phyloP scores from a whole-genome alignment of 805 yeast species.

The Lipomyces sp. region DNA sequence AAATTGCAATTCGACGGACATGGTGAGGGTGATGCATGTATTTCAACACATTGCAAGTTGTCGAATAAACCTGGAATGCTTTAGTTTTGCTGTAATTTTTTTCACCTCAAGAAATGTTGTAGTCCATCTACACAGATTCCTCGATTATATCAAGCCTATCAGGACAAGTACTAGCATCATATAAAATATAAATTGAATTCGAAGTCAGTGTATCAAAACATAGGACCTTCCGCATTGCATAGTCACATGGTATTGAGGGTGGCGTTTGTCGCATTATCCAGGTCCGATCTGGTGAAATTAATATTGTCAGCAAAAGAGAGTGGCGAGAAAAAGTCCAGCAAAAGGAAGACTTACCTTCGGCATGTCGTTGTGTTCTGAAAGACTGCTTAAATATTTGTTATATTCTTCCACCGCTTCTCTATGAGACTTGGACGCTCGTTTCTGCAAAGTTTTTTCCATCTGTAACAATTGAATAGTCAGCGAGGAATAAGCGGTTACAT shows the following conservation, averaged over 20 bases:
- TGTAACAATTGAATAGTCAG: neutral
- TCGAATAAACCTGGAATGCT: too few species aligned
- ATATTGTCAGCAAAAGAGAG: neutral
- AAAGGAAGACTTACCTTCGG: conserved; percentile 26
- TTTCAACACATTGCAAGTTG: neutral
- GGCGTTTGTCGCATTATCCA: conserved; percentile 12
- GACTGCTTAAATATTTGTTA: conserved; percentile 29
- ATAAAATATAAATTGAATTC: too few species aligned
- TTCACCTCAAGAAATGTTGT: too few species aligned
- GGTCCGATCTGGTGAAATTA: conserved; percentile 19
- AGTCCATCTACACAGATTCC: too few species aligned
- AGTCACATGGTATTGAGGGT: neutral
- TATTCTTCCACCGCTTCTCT: conserved; percentile 31
- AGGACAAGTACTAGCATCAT: too few species aligned
- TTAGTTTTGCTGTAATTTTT: too few species aligned
- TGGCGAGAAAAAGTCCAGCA: neutral
- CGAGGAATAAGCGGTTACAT: neutral
- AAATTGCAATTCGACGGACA: conserved; percentile 26
- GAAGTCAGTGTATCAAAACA: too few species aligned
- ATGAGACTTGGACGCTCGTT: conserved; percentile 30
- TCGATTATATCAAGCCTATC: too few species aligned
- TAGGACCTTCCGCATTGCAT: neutral
- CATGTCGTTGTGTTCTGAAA: conserved; percentile 34
- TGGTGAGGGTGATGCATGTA: neutral
- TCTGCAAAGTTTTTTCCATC: conserved; percentile 26